Conservation (phyloP, 768 basidiomycete genomes). For the Multifurca ochricompacta region DNA sequence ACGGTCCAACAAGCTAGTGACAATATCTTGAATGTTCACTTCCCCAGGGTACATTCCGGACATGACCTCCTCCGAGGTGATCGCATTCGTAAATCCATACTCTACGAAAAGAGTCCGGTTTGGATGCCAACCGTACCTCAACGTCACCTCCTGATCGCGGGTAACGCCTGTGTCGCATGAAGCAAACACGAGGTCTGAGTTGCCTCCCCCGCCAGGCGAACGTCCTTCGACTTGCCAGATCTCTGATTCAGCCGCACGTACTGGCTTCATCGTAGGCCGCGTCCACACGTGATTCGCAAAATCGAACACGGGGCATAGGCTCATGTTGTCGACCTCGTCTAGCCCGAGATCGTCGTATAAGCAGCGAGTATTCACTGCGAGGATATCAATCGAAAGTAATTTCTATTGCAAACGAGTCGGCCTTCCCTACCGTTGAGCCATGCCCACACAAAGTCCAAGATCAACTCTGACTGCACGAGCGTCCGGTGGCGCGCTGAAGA, state of each 20-base stretch:
- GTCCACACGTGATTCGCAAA: constrained; percentile 71
- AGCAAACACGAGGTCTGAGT: constrained; percentile 45
- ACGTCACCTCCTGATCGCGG: constrained; percentile 57
- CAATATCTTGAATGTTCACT: constrained; percentile 50
- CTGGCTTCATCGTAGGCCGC: constrained; percentile 38
- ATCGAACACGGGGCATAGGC: constrained; percentile 85
- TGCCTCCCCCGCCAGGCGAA: constrained; percentile 1
- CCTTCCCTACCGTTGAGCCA: constrained; percentile 75
- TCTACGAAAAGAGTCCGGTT: constrained; percentile 77
- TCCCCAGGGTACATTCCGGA: constrained; percentile 38
- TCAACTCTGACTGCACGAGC: constrained; percentile 13
- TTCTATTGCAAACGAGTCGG: constrained; percentile 7
- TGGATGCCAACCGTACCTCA: constrained; percentile 75
- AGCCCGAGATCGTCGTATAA: constrained; percentile 59
- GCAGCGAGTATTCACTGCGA: constrained; percentile 84
- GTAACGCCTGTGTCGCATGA: constrained; percentile 30
- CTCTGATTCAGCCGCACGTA: constrained; percentile 11
- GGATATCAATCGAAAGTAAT: constrained; percentile 2
- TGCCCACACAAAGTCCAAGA: constrained; percentile 68
- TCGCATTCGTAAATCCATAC: constrained; percentile 72
- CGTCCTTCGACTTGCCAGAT: constrained; percentile 1
- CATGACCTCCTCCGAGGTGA: constrained; percentile 25
- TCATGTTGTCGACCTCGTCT: constrained; percentile 64
- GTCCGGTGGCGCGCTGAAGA: not conserved
- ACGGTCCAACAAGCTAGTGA: constrained; percentile 43